Percentiles rank a stretch among this genome's conserved stretches.
Conservation (phyloP, 2,329 filamentous ascomycete genomes). For the Botrytis galanthina region DNA sequence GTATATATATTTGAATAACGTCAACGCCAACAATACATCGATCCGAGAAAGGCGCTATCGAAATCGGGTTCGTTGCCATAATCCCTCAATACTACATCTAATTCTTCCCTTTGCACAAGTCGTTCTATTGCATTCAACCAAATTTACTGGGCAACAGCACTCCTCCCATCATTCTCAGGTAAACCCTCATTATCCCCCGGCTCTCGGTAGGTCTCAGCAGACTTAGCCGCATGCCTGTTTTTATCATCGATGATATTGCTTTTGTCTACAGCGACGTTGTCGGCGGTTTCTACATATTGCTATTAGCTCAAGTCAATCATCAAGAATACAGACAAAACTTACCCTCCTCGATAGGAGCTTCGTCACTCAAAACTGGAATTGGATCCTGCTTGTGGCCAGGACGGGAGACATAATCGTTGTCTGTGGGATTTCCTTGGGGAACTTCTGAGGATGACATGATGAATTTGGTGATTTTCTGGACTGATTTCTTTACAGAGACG, state of each 20-base stretch:
- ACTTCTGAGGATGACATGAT: background rate
- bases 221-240: conserved; percentile 11
- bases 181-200: conserved; percentile 36
- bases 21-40: too few species aligned
- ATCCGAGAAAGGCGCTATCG: background rate
- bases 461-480: background rate
- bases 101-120: background rate
- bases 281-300: background rate
- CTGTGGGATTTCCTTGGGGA: conserved; percentile 2
- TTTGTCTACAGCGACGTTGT: conserved; percentile 11
- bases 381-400: background rate
- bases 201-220: conserved; percentile 29
- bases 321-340: background rate
- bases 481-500: background rate
- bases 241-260: conserved; percentile 1
- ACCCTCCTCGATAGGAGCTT: conserved; percentile 6
- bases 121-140: background rate
- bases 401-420: conserved; percentile 16
- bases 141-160: conserved; percentile 4
- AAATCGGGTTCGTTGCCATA: background rate
- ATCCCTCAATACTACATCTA: background rate
- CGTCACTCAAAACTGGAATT: conserved; percentile 17
- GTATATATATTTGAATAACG: background rate
- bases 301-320: background rate
- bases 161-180: conserved; percentile 25